Base-by-base conservation (phyloP, 192 early-diverging fungal genomes). In the Neocallimastix lanati region DNA sequence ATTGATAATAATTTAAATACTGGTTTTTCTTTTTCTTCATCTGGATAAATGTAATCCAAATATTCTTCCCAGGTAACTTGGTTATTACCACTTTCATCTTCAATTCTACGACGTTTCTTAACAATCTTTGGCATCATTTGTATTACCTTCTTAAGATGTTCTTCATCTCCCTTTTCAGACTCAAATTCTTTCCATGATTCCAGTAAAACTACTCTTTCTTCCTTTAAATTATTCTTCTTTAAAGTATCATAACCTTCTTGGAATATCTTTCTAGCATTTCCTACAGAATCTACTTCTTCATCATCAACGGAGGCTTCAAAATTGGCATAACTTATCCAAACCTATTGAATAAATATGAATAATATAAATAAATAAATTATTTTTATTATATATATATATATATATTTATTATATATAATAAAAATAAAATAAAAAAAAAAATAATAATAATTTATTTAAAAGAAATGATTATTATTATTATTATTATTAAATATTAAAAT, bases 41-140 rank as follows among this genome's bases (percentile, higher is more conserved):
- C 98, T 30, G 96, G 95, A 85, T 97, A 99, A 77, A 99, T 92
- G 84, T 98, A 98, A 81, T 98, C 97, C 88, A 93, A 95, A 90
- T 96, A 99, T 88, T 99, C 98, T 83, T 99, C 98, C 91, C 93
- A 90, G 28, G 92, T 89, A 30, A 80, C 84, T 30, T 86, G 86
- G 77, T 87, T 87, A 28, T 82, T 88, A 28, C 86, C 87, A 27
- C 86, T 82, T 80, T 88, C 85, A 76, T 89, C 90, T 28, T 88
- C 87, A 15, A 92, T 84, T 79, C 87, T 84, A 81, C 96, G 88
- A 80, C 95, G 89, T 83, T 92, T 93, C 85, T 96, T 96, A 84
- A 99, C 96, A 76, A 94, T 89, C 78, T 92, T 91, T 38, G 98
- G 98, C 91, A 96, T 91, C 81, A 90, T 89, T 25, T 81, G 83